A percentile compares a stretch with the other conserved stretches of the same genome.
Conservation (phyloP, 2,329 filamentous ascomycete species). For the Waltergamsia citrina region DNA sequence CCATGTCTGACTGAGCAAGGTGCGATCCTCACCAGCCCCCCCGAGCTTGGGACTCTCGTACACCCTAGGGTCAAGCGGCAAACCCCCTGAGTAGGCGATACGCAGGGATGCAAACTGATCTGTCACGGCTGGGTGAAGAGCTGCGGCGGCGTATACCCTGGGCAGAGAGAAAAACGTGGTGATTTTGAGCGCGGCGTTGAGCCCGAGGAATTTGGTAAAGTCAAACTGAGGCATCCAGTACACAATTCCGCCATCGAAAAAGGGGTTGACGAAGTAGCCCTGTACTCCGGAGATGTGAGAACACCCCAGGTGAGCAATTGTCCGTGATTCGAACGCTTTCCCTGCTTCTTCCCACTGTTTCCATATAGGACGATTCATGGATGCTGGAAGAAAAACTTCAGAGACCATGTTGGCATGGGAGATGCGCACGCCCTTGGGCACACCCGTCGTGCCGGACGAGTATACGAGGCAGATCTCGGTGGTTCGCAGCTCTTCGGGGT, state of each 20-base stretch:
- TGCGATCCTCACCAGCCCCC: conserved; percentile 23
- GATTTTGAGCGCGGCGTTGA: conserved; percentile 38
- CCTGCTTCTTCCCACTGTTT: conserved; percentile 13
- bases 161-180: conserved; percentile 51
- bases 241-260: conserved; percentile 33
- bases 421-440: conserved; percentile 35
- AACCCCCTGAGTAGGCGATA: conserved; percentile 40
- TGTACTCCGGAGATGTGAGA: conserved; percentile 36
- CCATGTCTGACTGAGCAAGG: conserved; percentile 37
- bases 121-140: conserved; percentile 42
- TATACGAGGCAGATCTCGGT: conserved; percentile 31
- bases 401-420: conserved; percentile 36
- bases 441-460: conserved; percentile 37
- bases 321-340: conserved; percentile 17
- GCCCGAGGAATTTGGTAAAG: conserved; percentile 42
- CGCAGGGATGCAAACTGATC: conserved; percentile 43
- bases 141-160: conserved; percentile 48
- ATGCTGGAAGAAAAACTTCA: conserved; percentile 18
- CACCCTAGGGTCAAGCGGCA: conserved; percentile 42
- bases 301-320: conserved; percentile 31
- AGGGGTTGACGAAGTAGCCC: conserved; percentile 28
- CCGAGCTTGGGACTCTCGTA: conserved; percentile 32
- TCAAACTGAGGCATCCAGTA: conserved; percentile 58
- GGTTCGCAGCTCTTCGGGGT: conserved; percentile 30
- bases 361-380: conserved; percentile 18